Base-by-base conservation (phyloP, 2,329 filamentous ascomycete species). In the Calycina herbarum region DNA sequence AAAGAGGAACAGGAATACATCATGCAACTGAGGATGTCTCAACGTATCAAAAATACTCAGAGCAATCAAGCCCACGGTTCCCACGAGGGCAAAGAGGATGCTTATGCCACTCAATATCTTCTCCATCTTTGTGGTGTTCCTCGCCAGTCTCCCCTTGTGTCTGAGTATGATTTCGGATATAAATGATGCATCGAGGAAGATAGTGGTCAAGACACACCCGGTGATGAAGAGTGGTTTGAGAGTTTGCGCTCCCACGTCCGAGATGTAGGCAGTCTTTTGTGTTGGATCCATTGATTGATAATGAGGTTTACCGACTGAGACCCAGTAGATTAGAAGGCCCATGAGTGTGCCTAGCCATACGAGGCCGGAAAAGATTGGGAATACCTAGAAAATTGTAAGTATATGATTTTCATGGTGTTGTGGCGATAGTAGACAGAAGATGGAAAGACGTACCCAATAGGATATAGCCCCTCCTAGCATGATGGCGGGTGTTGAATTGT, bases 41-140 rank as follows among this genome's bases (percentile, higher is more conserved):
- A 83, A 78, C 0, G 92, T 95, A 77, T 98, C 93, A 77, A 96
- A 97, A 71, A 97, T 88, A 69, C 89, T 89, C 51, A 99, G 83
- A 5, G 94, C 82, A 69, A 97, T 93, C 57, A 99, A 79, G 3
- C 94, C 94, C 0, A 83, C 82, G 0, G 92, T 93, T 61, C 95
- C 95, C 29, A 89, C 78, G 56, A 94, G 75, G 11, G 93, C 91
- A 67, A 89, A 87, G 35, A 88, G 56, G 59, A 94, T 91, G 57
- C 84, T 85, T 56, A 91, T 76, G 1, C 75, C 77, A 5, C 82
- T 86, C 27, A 92, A 81, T 3, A 87, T 72, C 77, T 89, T 92
- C 75, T 94, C 88, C 65, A 77, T 80, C 8, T 73, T 71, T 7
- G 85, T 87, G 11, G 84, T 79, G 78, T 97, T 97, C 68, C 86